A percentile compares a stretch with the other conserved stretches of the same genome.
These are phyloP conservation scores for Penicillium occitanis DNA, from an alignment of 2,329 filamentous ascomycete genomes.

Conservation along the genomic window DNA sequence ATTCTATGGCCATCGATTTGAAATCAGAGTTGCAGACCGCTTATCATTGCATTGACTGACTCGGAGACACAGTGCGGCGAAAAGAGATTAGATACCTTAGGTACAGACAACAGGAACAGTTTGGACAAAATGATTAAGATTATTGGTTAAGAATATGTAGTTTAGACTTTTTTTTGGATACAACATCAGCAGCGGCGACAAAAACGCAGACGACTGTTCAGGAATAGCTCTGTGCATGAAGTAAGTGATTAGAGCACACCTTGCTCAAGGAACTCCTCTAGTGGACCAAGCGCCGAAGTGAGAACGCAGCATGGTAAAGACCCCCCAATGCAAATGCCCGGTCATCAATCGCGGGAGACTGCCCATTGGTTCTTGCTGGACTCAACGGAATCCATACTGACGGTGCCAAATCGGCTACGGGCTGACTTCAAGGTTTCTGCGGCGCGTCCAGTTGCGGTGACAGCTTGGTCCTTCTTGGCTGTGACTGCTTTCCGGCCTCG, in stretches of 20 bases:
- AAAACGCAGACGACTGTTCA: constrained; percentile 16
- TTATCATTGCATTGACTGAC: neutral
- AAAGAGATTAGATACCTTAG: neutral
- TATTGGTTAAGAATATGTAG: constrained; percentile 15
- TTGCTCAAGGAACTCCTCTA: neutral
- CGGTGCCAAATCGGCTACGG: constrained; percentile 21
- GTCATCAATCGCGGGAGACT: constrained; percentile 19
- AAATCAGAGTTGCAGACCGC: neutral
- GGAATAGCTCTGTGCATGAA: constrained; percentile 18
- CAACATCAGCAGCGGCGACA: constrained; percentile 11
- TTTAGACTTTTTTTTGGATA: constrained; percentile 13
- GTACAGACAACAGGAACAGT: neutral
- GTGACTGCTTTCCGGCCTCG: constrained; percentile 14
- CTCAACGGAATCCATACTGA: constrained; percentile 23
- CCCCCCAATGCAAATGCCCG: neutral
- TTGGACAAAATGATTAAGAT: constrained; percentile 3
- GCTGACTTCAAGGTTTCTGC: constrained; percentile 26
- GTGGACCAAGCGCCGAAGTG: neutral
- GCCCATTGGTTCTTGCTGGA: constrained; percentile 22
- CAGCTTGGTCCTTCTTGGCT: constrained; percentile 65
- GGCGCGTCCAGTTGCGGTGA: constrained; percentile 24
- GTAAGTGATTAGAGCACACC: neutral
- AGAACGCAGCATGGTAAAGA: neutral
- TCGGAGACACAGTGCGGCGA: no score
- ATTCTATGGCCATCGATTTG: neutral